Percentiles rank a stretch among this genome's conserved stretches.
Evolutionary conservation across 345 rosid species (phyloP).

Genomic region (Sisymbrium altissimum): DNA sequence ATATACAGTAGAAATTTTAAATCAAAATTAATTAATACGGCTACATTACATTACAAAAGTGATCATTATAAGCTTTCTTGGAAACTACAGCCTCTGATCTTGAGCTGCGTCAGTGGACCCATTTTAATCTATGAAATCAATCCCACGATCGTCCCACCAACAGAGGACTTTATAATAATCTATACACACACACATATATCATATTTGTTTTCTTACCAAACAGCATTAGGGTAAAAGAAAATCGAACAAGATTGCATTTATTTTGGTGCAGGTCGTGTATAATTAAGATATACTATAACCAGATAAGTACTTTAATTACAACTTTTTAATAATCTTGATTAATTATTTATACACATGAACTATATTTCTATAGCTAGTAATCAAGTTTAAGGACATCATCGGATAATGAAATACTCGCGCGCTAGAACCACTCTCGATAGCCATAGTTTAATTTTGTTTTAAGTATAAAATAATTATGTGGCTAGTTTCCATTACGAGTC

Average conservation of each 20-base stretch:
- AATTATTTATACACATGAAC: neutral
- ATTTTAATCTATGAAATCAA: neutral
- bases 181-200: slow-evolving; percentile 5
- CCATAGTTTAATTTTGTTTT: neutral
- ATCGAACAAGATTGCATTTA: slow-evolving; percentile 27
- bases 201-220: slow-evolving; percentile 7
- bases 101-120: slow-evolving; percentile 28
- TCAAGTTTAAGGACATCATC: neutral
- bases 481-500: neutral
- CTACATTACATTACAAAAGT: neutral
- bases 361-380: neutral
- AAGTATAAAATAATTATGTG: neutral
- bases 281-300: neutral
- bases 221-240: slow-evolving; percentile 13
- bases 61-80: slow-evolving; percentile 9
- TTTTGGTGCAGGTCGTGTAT: slow-evolving; percentile 15
- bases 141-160: slow-evolving; percentile 33
- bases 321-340: neutral
- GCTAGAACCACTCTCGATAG: neutral
- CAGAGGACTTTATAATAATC: slow-evolving; percentile 17
- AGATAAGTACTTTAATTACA: neutral
- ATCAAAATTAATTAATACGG: neutral
- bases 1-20: neutral
- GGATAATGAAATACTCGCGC: neutral
- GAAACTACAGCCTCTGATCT: slow-evolving; percentile 27